phyloP scores from a whole-genome alignment of 345 rosid species.

The Cardamine occulta region DNA sequence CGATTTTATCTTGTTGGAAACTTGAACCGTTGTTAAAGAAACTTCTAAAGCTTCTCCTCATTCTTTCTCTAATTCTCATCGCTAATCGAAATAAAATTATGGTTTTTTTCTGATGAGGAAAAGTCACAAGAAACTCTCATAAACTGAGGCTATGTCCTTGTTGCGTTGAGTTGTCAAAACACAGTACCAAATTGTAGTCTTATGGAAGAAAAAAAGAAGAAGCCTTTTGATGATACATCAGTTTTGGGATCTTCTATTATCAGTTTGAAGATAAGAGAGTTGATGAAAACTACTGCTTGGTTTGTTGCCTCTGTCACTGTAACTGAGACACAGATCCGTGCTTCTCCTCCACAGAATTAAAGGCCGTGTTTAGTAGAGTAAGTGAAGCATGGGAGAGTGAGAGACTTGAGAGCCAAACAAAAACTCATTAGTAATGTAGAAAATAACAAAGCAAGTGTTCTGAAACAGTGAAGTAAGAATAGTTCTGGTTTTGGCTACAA shows the following conservation, averaged over 20 bases:
- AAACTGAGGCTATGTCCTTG: conserved; percentile 22
- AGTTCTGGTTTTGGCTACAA: conserved; percentile 37
- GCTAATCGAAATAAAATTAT: neutral
- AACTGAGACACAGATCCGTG: conserved; percentile 35
- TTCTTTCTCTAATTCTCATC: neutral
- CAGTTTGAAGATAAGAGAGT: conserved; percentile 33
- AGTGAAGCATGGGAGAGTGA: conserved; percentile 30
- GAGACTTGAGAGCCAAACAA: conserved; percentile 41
- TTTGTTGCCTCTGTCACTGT: conserved; percentile 36
- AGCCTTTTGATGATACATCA: conserved; percentile 29
- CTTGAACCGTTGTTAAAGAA: conserved; percentile 29
- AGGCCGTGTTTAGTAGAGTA: conserved; percentile 15
- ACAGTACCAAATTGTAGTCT: conserved; percentile 19
- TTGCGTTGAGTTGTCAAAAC: conserved; percentile 38
- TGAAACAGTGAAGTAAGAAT: conserved; percentile 36
- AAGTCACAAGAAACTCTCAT: conserved; percentile 22
- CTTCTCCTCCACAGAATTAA: conserved; percentile 35
- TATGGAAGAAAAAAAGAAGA: conserved; percentile 28
- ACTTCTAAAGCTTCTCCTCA: conserved; percentile 22
- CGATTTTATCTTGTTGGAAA: conserved; percentile 23
- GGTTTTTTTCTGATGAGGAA: conserved; percentile 20
- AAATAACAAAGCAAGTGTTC: conserved; percentile 40
- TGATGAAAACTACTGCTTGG: conserved; percentile 33
- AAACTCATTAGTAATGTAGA: conserved; percentile 27
- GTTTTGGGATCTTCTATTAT: conserved; percentile 42